Percentiles rank a stretch among this genome's conserved stretches.
Evolutionary conservation across 805 yeast genomes (phyloP).

Genomic region (Candida dajiaensis): DNA sequence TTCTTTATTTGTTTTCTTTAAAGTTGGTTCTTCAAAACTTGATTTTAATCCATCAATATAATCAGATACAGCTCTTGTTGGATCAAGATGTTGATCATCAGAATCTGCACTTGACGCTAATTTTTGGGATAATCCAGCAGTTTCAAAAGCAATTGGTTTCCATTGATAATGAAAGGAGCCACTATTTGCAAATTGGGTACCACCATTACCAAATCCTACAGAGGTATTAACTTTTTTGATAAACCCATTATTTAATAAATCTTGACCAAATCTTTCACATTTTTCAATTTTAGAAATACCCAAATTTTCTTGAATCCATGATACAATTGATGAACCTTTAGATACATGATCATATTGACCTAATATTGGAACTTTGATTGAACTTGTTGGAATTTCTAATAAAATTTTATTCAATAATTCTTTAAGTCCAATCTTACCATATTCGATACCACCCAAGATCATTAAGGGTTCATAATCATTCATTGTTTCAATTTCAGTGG

Average conservation of each 20-base stretch:
- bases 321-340: slow-evolving; percentile 54
- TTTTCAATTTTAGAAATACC: slow-evolving; percentile 40
- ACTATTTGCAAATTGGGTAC: slow-evolving; percentile 68
- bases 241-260: slow-evolving; percentile 53
- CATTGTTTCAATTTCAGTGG: slow-evolving; percentile 3
- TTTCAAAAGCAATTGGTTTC: slow-evolving; percentile 62
- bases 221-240: slow-evolving; percentile 45
- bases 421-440: slow-evolving; percentile 34
- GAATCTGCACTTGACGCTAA: slow-evolving; percentile 20
- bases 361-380: slow-evolving; percentile 59
- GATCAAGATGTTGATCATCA: slow-evolving; percentile 4
- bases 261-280: slow-evolving; percentile 74
- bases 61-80: slow-evolving; percentile 11
- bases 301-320: slow-evolving; percentile 49
- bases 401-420: slow-evolving; percentile 38
- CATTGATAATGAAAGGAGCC: slow-evolving; percentile 75
- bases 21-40: slow-evolving; percentile 43
- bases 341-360: slow-evolving; percentile 62
- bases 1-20: slow-evolving; percentile 48
- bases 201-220: slow-evolving; percentile 68
- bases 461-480: slow-evolving; percentile 24
- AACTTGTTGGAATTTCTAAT: slow-evolving; percentile 42
- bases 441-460: slow-evolving; percentile 31
- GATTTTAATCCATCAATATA: slow-evolving; percentile 22
- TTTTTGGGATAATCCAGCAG: slow-evolving; percentile 30